Conservation (phyloP, 768 basidiomycete genomes). For the Phylloporus arenicola region DNA sequence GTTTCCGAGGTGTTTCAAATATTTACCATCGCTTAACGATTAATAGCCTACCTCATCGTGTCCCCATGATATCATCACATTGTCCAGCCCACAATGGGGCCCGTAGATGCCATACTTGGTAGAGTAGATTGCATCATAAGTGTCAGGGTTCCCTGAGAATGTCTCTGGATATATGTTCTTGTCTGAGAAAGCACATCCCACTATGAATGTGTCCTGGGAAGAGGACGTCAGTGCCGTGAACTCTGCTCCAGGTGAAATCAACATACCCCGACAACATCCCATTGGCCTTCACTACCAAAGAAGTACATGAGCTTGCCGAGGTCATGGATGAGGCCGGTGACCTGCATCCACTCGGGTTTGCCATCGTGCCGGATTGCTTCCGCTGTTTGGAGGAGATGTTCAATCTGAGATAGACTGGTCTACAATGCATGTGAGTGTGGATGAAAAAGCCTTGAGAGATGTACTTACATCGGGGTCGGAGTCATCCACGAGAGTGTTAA, state of each 20-base stretch:
- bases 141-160: slow-evolving; percentile 70
- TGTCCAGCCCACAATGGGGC: slow-evolving; percentile 75
- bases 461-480: slow-evolving; percentile 76
- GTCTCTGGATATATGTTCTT: slow-evolving; percentile 79
- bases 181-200: slow-evolving; percentile 83
- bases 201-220: slow-evolving; percentile 64
- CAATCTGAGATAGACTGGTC: slow-evolving; percentile 80
- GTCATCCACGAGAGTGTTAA: slow-evolving; percentile 84
- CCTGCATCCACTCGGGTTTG: slow-evolving; percentile 91
- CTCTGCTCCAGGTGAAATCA: background rate
- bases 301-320: slow-evolving; percentile 83
- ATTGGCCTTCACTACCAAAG: slow-evolving; percentile 84
- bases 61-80: slow-evolving; percentile 87
- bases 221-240: slow-evolving; percentile 1
- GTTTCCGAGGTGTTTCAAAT: slow-evolving; percentile 5
- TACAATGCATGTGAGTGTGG: slow-evolving; percentile 26
- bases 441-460: background rate
- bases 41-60: slow-evolving; percentile 72
- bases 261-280: slow-evolving; percentile 88
- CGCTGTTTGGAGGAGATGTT: slow-evolving; percentile 88
- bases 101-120: slow-evolving; percentile 72
- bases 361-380: slow-evolving; percentile 83
- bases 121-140: slow-evolving; percentile 56
- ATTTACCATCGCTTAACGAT: slow-evolving; percentile 4
- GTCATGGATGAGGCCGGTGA: slow-evolving; percentile 83